These are phyloP conservation scores for Nothopassalora personata DNA, from an alignment of 2,329 filamentous ascomycete genomes.

Conservation along the genomic window DNA sequence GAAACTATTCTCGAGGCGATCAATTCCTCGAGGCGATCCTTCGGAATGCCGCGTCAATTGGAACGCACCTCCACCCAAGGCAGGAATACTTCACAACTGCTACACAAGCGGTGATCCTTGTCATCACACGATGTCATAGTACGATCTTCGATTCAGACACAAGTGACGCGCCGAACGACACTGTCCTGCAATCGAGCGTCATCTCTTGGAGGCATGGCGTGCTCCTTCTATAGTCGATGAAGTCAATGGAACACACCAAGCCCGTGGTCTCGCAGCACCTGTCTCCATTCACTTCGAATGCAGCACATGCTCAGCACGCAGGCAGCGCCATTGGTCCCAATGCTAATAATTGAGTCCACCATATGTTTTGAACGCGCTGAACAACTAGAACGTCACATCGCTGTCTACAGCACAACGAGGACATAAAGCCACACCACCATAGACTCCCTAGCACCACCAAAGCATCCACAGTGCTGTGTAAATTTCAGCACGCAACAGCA, in stretches of 20 bases:
- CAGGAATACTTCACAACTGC: no score
- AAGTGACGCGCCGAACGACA: no score
- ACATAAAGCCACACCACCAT: background rate
- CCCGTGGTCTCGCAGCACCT: background rate
- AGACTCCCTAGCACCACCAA: background rate
- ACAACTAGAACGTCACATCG: background rate
- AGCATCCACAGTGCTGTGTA: background rate
- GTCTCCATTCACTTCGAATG: background rate
- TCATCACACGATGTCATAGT: no score
- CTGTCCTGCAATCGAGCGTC: background rate
- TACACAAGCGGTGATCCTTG: no score
- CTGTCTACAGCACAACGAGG: background rate
- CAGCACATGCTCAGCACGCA: background rate
- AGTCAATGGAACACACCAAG: background rate
- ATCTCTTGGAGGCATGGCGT: background rate
- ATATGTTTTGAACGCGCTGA: background rate
- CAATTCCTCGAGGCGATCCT: no score
- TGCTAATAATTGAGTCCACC: background rate
- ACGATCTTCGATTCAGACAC: no score
- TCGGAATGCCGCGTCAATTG: no score
- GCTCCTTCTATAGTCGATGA: background rate
- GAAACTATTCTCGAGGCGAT: no score
- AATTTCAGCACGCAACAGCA: background rate
- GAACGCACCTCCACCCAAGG: no score
- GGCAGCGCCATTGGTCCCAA: background rate